Evolutionary conservation across 192 early-diverging fungal genomes (phyloP), one percentile per base, ranked within the genome.

Genomic region (Coemansia erecta): DNA sequence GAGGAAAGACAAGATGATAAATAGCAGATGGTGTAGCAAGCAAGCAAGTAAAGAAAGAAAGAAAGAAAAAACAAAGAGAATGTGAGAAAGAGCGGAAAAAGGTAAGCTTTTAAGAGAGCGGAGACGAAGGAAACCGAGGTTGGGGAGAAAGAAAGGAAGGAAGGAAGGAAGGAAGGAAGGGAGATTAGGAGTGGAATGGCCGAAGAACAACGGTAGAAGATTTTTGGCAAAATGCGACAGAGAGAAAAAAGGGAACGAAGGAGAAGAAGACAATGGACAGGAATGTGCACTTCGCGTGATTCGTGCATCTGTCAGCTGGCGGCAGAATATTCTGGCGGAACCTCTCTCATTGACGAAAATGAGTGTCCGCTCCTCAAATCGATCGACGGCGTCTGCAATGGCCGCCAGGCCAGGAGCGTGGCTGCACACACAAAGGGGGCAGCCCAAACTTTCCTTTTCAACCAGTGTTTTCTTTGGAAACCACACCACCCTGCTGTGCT

Each of bases 31-130:
- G 19, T 21, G 41, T 51, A 63, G 35, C 31, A 53, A 44, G 26
- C 40, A 46, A 56, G 17, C 50, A 61, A 45, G 35, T 18, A 23
- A 21, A 46, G 22, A 37, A 23, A 44, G 47, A 15, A 55, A 50
- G 45, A 59, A 49, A 33, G 33, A 61, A 64, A 58, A 47, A 63
- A 58, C 44, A 58, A 58, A 57, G 47, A 42, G 48, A 45, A 55
- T 60, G 49, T 45, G 37, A 19, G 63, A 55, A 55, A 72, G 57
- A 53, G 43, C n/a, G 50, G 42, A 33, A 55, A 61, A 61, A 5
- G 53, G 22, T 40, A 18, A n/a, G 45, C 21, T n/a, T 26, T 45
- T 35, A n/a, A 41, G 21, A 33, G 60, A 53, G 40, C 37, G 50
- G 56, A 17, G 15, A 56, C 23, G 19, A 22, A 63, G n/a, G 58